phyloP scores from a whole-genome alignment of 768 basidiomycete genomes.

The Russula compacta region DNA sequence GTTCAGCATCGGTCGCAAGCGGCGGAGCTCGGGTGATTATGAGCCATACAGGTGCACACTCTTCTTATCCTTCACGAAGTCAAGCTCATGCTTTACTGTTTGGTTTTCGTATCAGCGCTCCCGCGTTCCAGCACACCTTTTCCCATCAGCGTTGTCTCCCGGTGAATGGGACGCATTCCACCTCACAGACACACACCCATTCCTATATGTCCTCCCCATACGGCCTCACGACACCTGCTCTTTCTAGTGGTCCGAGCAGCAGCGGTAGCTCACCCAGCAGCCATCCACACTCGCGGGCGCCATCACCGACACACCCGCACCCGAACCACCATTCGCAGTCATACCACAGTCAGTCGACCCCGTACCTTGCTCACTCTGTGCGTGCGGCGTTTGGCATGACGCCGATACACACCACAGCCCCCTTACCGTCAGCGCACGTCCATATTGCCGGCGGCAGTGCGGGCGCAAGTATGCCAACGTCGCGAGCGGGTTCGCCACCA shows the following conservation, averaged over 20 bases:
- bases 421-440: constrained; percentile 26
- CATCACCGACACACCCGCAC: constrained; percentile 41
- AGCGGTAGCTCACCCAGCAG: constrained; percentile 55
- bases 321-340: constrained; percentile 19
- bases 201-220: constrained; percentile 22
- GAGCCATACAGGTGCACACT: constrained; percentile 16
- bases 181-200: constrained; percentile 23
- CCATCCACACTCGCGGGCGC: constrained; percentile 45
- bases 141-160: constrained; percentile 23
- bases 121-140: constrained; percentile 25
- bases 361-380: constrained; percentile 69
- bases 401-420: constrained; percentile 47
- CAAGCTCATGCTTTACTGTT: constrained; percentile 1
- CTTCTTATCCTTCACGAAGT: constrained; percentile 20
- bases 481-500: constrained; percentile 59
- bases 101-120: constrained; percentile 22
- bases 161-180: constrained; percentile 13
- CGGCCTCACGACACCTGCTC: constrained; percentile 45
- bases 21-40: constrained; percentile 26
- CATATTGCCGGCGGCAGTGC: constrained; percentile 8
- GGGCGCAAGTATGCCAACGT: constrained; percentile 36
- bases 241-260: constrained; percentile 58
- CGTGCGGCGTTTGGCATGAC: constrained; percentile 90
- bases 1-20: constrained; percentile 22
- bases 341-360: constrained; percentile 14